Conservation (phyloP, 2,329 filamentous ascomycete species). For the Beauveria asiatica region DNA sequence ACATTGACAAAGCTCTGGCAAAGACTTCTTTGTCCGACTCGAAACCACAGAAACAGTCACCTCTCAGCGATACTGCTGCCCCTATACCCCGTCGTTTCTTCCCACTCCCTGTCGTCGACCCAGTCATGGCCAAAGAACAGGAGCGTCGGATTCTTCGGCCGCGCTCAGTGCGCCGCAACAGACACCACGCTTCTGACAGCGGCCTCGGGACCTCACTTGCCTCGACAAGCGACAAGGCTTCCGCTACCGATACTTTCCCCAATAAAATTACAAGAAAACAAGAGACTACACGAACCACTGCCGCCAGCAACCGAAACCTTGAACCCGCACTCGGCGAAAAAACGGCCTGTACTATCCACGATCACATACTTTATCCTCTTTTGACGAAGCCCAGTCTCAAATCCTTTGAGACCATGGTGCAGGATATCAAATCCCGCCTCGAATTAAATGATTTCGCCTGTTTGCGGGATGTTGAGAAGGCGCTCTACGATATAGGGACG, state of each 20-base stretch:
- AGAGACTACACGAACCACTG: conserved; percentile 47
- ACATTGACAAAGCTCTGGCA: conserved; percentile 55
- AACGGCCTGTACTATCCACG: conserved; percentile 69
- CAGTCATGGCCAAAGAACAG: conserved; percentile 35
- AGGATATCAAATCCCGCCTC: conserved; percentile 71
- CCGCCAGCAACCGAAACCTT: conserved; percentile 37
- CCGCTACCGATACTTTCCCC: conserved; percentile 30
- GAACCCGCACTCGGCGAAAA: conserved; percentile 56
- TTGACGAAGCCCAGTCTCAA: conserved; percentile 64
- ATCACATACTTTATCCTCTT: conserved; percentile 70
- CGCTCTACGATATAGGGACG: conserved; percentile 79
- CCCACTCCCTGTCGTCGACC: conserved; percentile 44
- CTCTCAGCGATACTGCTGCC: conserved; percentile 46
- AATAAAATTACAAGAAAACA: conserved; percentile 28
- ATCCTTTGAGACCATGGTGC: conserved; percentile 71
- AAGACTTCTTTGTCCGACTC: conserved; percentile 31
- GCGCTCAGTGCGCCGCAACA: conserved; percentile 45
- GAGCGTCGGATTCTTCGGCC: conserved; percentile 45
- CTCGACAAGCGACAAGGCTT: conserved; percentile 46
- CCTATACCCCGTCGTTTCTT: conserved; percentile 54
- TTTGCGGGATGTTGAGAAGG: conserved; percentile 90
- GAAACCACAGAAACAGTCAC: conserved; percentile 15
- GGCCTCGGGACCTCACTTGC: conserved; percentile 77
- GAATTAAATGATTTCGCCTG: conserved; percentile 79
- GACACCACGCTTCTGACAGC: conserved; percentile 74